phyloP scores from a whole-genome alignment of 2,329 filamentous ascomycete species.

The Ceratocystis colombiana region DNA sequence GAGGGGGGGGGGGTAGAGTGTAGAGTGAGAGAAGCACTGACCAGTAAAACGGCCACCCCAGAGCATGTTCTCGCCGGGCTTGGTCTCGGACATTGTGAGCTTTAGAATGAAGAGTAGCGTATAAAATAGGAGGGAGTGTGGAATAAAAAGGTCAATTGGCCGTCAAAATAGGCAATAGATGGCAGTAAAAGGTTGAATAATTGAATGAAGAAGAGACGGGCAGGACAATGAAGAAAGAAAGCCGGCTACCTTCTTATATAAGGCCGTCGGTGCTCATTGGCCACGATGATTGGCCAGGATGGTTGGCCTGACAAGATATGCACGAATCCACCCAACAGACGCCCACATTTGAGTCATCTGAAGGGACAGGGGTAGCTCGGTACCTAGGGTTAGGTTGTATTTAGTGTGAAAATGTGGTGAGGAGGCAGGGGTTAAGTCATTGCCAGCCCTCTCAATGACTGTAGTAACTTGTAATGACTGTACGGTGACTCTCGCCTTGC shows the following conservation, averaged over 20 bases:
- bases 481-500: neutral
- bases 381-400: neutral
- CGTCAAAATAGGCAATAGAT: neutral
- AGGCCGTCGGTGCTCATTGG: neutral
- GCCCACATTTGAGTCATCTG: constrained; percentile 8
- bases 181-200: neutral
- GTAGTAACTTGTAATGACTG: neutral
- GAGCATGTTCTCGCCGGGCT: constrained; percentile 32
- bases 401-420: too few relatives aligned
- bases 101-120: neutral
- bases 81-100: constrained; percentile 30
- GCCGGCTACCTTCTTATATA: constrained; percentile 2
- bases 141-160: neutral
- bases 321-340: constrained; percentile 3
- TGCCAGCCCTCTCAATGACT: neutral
- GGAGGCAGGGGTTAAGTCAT: neutral
- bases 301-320: neutral
- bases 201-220: neutral
- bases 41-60: constrained; percentile 45
- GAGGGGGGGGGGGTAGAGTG: neutral
- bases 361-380: neutral
- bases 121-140: neutral
- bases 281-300: neutral
- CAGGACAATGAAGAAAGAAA: neutral
- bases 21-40: constrained; percentile 29